phyloP scores from a whole-genome alignment of 2,329 filamentous ascomycete genomes.

The Fusarium napiforme region DNA sequence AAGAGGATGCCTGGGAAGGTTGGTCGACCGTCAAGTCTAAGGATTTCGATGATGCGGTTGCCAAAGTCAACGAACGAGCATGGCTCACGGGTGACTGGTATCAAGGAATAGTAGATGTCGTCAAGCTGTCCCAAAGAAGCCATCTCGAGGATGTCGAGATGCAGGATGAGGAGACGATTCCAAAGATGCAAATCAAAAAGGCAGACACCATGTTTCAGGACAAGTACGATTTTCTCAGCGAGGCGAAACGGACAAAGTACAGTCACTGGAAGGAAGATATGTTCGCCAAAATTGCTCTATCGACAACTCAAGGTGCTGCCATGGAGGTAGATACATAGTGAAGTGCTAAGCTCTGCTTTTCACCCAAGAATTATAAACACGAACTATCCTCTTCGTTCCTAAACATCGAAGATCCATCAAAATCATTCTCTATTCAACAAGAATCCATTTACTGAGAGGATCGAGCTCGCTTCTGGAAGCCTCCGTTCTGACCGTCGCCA shows the following conservation, averaged over 20 bases:
- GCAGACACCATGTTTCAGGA: conserved; percentile 80
- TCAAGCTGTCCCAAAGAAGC: conserved; percentile 48
- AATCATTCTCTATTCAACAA: conserved; percentile 6
- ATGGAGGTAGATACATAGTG: conserved; percentile 52
- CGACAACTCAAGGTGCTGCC: conserved; percentile 40
- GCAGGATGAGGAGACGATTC: conserved; percentile 48
- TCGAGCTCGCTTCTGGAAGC: conserved; percentile 28
- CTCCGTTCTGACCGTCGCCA: conserved; percentile 9
- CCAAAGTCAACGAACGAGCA: conserved; percentile 64
- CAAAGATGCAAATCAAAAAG: conserved; percentile 58
- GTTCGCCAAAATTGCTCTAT: conserved; percentile 65
- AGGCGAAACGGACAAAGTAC: conserved; percentile 70
- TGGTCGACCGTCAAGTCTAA: conserved; percentile 61
- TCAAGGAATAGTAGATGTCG: conserved; percentile 65
- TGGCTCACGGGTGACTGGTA: conserved; percentile 75
- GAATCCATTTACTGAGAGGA: conserved; percentile 12
- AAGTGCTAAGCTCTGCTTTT: conserved; percentile 41
- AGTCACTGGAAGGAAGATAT: conserved; percentile 71
- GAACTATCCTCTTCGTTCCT: conserved; percentile 31
- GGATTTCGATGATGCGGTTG: conserved; percentile 71
- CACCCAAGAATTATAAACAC: conserved; percentile 39
- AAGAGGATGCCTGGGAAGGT: conserved; percentile 63
- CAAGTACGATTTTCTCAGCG: conserved; percentile 76
- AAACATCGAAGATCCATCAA: conserved; percentile 16
- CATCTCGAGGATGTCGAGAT: conserved; percentile 50